Evolutionary conservation across 305 asterid species (phyloP).

Genomic region (Stenogyne calaminthoides): DNA sequence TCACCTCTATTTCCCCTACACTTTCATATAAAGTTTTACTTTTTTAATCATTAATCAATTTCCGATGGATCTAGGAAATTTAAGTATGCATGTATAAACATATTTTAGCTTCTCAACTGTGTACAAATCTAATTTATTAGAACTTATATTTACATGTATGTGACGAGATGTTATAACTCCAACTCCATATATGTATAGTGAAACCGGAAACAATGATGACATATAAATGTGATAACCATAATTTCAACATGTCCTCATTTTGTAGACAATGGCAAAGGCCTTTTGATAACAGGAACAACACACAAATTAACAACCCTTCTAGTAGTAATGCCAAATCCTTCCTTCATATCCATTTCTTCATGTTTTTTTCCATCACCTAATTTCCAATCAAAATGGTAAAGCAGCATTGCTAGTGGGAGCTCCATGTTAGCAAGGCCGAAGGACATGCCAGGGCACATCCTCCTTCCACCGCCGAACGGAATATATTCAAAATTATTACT

Average conservation of each 20-base stretch:
- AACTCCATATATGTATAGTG: too few species aligned
- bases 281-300: slow-evolving; percentile 27
- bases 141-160: too few species aligned
- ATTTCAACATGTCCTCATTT: not conserved
- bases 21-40: too few species aligned
- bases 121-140: too few species aligned
- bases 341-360: slow-evolving; percentile 28
- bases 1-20: too few species aligned
- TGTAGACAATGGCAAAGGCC: slow-evolving; percentile 12
- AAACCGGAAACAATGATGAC: too few species aligned
- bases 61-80: too few species aligned
- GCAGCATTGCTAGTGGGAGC: slow-evolving; percentile 28
- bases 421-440: slow-evolving; percentile 39
- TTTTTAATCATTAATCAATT: too few species aligned
- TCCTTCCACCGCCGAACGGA: slow-evolving; percentile 42
- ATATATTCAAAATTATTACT: slow-evolving; percentile 36
- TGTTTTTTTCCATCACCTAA: not conserved
- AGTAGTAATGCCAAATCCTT: slow-evolving; percentile 11
- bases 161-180: too few species aligned
- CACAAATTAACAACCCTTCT: slow-evolving; percentile 15
- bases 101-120: too few species aligned
- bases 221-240: too few species aligned
- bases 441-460: slow-evolving; percentile 38
- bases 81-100: too few species aligned
- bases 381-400: slow-evolving; percentile 36